Evolutionary conservation across 306 rosid species (phyloP).

Genomic region (Acacia crassicarpa): DNA sequence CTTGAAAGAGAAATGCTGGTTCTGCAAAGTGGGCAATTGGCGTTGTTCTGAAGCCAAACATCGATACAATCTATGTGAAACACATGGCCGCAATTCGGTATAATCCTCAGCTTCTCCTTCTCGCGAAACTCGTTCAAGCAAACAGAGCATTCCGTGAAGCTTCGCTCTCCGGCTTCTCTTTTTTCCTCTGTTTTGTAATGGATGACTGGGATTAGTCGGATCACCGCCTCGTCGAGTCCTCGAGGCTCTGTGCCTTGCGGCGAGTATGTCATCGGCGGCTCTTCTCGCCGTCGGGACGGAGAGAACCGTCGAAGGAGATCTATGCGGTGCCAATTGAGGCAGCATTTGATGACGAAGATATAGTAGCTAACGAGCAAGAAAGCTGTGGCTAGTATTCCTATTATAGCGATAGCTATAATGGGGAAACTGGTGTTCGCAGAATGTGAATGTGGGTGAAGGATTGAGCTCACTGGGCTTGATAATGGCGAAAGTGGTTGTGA

Average conservation of each 20-base stretch:
- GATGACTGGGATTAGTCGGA: slow-evolving; percentile 76
- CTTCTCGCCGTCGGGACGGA: slow-evolving; percentile 52
- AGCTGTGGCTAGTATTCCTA: slow-evolving; percentile 89
- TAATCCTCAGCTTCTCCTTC: slow-evolving; percentile 74
- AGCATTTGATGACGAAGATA: slow-evolving; percentile 94
- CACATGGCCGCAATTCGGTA: slow-evolving; percentile 79
- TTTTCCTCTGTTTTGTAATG: slow-evolving; percentile 52
- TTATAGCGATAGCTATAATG: slow-evolving; percentile 83
- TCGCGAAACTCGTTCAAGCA: slow-evolving; percentile 82
- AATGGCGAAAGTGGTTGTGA: slow-evolving; percentile 49
- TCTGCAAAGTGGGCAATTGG: slow-evolving; percentile 97
- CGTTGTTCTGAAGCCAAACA: slow-evolving; percentile 85
- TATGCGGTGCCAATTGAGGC: slow-evolving; percentile 93
- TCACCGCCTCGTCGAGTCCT: slow-evolving; percentile 79
- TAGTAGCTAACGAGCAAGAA: slow-evolving; percentile 86
- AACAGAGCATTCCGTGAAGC: slow-evolving; percentile 77
- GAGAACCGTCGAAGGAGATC: slow-evolving; percentile 77
- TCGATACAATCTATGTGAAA: slow-evolving; percentile 97
- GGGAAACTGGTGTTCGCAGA: slow-evolving; percentile 68
- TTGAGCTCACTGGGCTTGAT: slow-evolving; percentile 44
- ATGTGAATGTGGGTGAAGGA: slow-evolving; percentile 46
- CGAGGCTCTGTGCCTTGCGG: slow-evolving; percentile 43
- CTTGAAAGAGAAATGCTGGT: slow-evolving; percentile 61
- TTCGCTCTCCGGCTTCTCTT: slow-evolving; percentile 19
- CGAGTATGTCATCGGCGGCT: slow-evolving; percentile 36